phyloP scores from a whole-genome alignment of 805 yeast species.

The Nakazawaea anatomiae region DNA sequence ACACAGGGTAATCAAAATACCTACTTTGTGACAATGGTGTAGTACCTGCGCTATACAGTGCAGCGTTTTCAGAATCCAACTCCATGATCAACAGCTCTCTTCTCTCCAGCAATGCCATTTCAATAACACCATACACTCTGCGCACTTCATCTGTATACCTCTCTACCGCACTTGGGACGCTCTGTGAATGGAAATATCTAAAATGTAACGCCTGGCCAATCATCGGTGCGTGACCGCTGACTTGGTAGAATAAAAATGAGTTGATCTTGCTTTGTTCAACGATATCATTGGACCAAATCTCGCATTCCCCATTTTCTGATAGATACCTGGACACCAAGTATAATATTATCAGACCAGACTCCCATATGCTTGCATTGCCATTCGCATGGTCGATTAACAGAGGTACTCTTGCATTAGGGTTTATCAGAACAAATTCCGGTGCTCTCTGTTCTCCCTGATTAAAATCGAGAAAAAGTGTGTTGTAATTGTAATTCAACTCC shows the following conservation, averaged over 20 bases:
- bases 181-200: conserved; percentile 81
- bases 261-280: conserved; percentile 79
- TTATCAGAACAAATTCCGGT: conserved; percentile 88
- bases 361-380: conserved; percentile 85
- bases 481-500: conserved; percentile 74
- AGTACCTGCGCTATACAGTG: conserved; percentile 81
- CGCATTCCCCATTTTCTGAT: conserved; percentile 59
- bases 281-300: conserved; percentile 74
- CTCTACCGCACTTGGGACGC: conserved; percentile 84
- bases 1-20: conserved; percentile 88
- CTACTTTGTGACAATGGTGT: conserved; percentile 81
- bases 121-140: conserved; percentile 88
- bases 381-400: conserved; percentile 85
- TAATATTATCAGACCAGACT: conserved; percentile 85
- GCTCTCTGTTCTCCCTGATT: conserved; percentile 87
- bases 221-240: conserved; percentile 98
- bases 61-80: conserved; percentile 79
- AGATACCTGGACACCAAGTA: conserved; percentile 69
- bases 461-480: conserved; percentile 81
- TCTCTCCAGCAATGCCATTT: conserved; percentile 90
- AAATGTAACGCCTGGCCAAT: conserved; percentile 95
- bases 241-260: conserved; percentile 91
- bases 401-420: conserved; percentile 95
- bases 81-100: conserved; percentile 89
- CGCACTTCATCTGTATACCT: conserved; percentile 89